Base-by-base conservation (phyloP, 2,329 filamentous ascomycete species). In the Pseudocercospora vitis region DNA sequence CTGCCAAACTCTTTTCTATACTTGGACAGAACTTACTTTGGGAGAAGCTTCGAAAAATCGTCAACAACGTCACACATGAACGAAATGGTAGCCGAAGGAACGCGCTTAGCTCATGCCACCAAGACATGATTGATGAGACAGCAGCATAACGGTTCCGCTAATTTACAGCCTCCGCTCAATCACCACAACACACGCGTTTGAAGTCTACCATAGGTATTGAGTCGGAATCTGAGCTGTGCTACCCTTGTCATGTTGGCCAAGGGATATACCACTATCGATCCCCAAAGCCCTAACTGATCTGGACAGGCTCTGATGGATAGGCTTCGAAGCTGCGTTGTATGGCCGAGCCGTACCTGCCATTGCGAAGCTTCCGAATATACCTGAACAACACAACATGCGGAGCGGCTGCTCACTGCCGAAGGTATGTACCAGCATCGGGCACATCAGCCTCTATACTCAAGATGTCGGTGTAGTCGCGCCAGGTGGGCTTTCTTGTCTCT, bases 1-100 rank as follows among this genome's bases (percentile, higher is more conserved):
- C 16, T 42, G 37, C 21, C 14, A 21, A 42, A 42, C 37, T 42
- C 37, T 42, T n/a, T n/a, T 18, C 37, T 42, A 42, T 42, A 42
- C 37, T 42, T 42, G 37, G 37, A 42, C 8, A 16, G 23, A 19
- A 40, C n/a, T n/a, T n/a, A 24, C 8, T 12, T 19, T 23, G 4
- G 12, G 16, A 14, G 35, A 23, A 39, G 35, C 35, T 40, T 19
- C 16, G 37, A 40, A 16, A 42, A 42, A 21, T 1, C 21, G 37
- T 42, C 37, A 21, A 42, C 21, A 11, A 42, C 37, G 19, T 42
- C 37, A 42, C 19, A 12, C 18, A 29, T 7, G 26, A 6, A 42
- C 37, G 14, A 42, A 6, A 42, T 24, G 37, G 3, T 19, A n/a
- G 19, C 16, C 19, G 12, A 9, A 16, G 14, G 31, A 40, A 2